A percentile compares a stretch with the other conserved stretches of the same genome.
These are phyloP conservation scores for Vigna reflexopilosa DNA, from an alignment of 306 rosid genomes.

Conservation along the genomic window DNA sequence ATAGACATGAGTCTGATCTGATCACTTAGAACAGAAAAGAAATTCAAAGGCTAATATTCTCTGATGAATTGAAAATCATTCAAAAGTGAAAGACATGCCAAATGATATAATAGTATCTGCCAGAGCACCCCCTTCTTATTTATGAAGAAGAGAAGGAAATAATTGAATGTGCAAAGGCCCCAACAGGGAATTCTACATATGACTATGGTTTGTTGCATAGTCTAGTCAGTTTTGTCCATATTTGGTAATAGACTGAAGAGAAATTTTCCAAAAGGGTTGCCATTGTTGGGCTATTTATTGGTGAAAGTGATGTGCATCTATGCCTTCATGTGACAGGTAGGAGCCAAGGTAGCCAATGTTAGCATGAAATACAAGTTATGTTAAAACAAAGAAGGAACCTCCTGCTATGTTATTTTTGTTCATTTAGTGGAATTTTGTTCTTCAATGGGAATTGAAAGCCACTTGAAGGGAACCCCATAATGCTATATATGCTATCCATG, in stretches of 20 bases:
- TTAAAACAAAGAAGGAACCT: slow-evolving; percentile 55
- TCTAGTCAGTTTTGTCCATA: slow-evolving; percentile 46
- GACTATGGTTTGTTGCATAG: slow-evolving; percentile 50
- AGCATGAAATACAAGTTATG: slow-evolving; percentile 47
- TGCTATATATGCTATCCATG: slow-evolving; percentile 47
- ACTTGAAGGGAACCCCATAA: slow-evolving; percentile 59
- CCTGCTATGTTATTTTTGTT: slow-evolving; percentile 54
- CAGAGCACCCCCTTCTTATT: slow-evolving; percentile 27
- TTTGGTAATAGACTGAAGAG: slow-evolving; percentile 43
- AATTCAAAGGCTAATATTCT: slow-evolving; percentile 53
- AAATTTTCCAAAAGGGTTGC: slow-evolving; percentile 46
- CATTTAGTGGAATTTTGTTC: slow-evolving; percentile 50
- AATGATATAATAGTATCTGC: slow-evolving; percentile 38
- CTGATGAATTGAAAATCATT: slow-evolving; percentile 45
- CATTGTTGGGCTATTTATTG: slow-evolving; percentile 45
- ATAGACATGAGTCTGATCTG: slow-evolving; percentile 58
- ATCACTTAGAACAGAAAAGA: slow-evolving; percentile 51
- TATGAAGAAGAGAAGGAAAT: slow-evolving; percentile 41
- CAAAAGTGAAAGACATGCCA: slow-evolving; percentile 41
- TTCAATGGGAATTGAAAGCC: slow-evolving; percentile 62
- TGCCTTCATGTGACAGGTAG: slow-evolving; percentile 64
- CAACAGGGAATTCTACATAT: slow-evolving; percentile 43
- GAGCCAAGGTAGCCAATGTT: slow-evolving; percentile 47
- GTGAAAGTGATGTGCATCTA: slow-evolving; percentile 59
- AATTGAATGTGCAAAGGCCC: slow-evolving; percentile 37